Conservation (phyloP, 1,284 basidiomycete genomes). For the Coniferiporia weirii region DNA sequence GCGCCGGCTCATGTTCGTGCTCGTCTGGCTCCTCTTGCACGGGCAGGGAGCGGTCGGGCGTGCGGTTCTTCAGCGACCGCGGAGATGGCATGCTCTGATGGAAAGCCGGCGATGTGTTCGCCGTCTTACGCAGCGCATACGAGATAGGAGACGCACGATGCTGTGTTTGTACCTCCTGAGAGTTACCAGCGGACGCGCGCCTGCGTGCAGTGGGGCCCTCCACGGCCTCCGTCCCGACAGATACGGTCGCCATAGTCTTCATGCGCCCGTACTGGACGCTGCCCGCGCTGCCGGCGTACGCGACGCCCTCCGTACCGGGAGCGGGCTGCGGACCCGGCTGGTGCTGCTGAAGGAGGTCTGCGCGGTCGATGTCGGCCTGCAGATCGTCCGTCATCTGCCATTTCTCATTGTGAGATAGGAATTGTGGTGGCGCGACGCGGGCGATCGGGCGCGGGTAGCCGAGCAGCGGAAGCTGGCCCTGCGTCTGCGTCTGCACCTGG, state of each 20-base stretch:
- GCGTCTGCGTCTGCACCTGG: not conserved
- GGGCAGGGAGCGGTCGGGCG: conserved; percentile 69
- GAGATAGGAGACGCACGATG: conserved; percentile 33
- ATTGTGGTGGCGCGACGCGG: conserved; percentile 45
- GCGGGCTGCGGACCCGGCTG: conserved; percentile 24
- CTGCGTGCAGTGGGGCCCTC: conserved; percentile 16
- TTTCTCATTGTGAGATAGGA: conserved; percentile 49
- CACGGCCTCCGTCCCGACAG: not conserved
- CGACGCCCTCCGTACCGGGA: conserved; percentile 42
- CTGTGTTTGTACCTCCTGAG: conserved; percentile 24
- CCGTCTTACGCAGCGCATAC: conserved; percentile 34
- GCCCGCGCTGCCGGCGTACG: conserved; percentile 46
- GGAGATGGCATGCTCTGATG: conserved; percentile 51
- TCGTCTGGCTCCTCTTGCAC: conserved; percentile 75
- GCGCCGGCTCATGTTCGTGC: conserved; percentile 24
- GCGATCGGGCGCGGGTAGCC: conserved; percentile 24
- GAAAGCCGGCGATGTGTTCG: conserved; percentile 36
- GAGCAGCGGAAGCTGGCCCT: conserved; percentile 19
- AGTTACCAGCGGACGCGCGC: conserved; percentile 16
- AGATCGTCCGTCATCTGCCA: conserved; percentile 67
- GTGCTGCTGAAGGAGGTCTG: conserved; percentile 37
- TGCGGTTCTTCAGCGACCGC: conserved; percentile 48
- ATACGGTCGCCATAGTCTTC: conserved; percentile 5
- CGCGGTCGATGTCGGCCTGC: conserved; percentile 62
- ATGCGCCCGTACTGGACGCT: conserved; percentile 22